Base-by-base conservation (phyloP, 371 early-diverging fungal genomes). In the Apophysomyces trapeziformis region DNA sequence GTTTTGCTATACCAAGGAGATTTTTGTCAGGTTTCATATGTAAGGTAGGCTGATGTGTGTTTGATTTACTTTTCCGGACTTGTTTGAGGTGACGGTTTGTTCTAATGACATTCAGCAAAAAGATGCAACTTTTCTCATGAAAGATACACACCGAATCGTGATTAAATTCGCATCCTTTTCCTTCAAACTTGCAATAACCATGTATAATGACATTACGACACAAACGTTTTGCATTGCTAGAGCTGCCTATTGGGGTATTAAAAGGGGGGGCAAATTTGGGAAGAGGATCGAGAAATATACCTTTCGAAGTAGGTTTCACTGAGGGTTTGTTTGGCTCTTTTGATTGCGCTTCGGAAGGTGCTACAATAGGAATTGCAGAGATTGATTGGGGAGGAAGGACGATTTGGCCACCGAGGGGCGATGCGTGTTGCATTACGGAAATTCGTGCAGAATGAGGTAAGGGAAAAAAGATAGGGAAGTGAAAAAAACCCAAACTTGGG, bases 131-230 rank as follows among this genome's bases (percentile, higher is more conserved):
- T 32, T 57, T 18, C 46, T 16, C 32, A 44, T 39, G 60, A 3
- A 41, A 63, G 32, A 44, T 14, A 72, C 79, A 62, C 81, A 89
- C 91, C 61, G 73, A 72, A 57, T 91, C 90, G 67, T 95, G 95
- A 63, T 89, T 90, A 76, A 92, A 95, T 77, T 91, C 90, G 77
- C 95, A 95, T 2, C 95, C 94, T 67, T 89, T 90, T 65, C 85
- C 84, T 81, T 94, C 91, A 64, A 77, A 92, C 76, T 93, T 93
- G 84, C 95, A 95, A 69, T 85, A 90, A 5, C 95, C 95, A 73
- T 93, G 91, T 67, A 93, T 92, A 68, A 92, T 89, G 44, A 95
- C 83, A 73, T 95, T 92, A 58, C 92, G 84, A 72, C 93, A 95
- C 36, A 83, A 73, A 38, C 92, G 83, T 68, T 82, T 87, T 65